These are phyloP conservation scores for Saprolegnia diclina DNA, from an alignment of 352 stramenopile species.

Conservation along the genomic window DNA sequence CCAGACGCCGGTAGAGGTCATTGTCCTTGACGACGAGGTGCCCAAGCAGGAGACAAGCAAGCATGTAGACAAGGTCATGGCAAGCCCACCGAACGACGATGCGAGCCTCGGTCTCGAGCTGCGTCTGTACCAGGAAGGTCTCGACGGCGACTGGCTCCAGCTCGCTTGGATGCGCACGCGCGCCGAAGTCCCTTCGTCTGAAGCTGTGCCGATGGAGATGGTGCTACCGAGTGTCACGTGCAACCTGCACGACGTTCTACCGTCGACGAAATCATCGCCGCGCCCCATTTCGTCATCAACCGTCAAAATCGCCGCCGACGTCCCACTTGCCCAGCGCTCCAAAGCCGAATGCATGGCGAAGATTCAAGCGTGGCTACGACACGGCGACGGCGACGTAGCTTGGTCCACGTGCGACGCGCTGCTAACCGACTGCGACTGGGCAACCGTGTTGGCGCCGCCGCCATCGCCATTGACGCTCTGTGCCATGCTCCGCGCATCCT, in stretches of 20 bases:
- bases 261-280: not conserved
- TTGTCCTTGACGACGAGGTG: too few relatives aligned
- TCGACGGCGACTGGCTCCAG: conserved; percentile 21
- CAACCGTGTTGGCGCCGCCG: not conserved
- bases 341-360: not conserved
- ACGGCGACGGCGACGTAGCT: not conserved
- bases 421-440: conserved; percentile 10
- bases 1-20: too few relatives aligned
- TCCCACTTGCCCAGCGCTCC: not conserved
- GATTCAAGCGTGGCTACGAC: conserved; percentile 4
- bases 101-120: not conserved
- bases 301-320: not conserved
- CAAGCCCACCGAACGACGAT: not conserved
- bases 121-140: conserved; percentile 15
- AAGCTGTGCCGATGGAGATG: not conserved
- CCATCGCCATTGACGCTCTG: not conserved
- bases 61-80: too few relatives aligned
- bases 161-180: conserved; percentile 22
- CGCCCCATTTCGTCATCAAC: not conserved
- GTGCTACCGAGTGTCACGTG: conserved; percentile 10
- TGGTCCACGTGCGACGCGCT: not conserved
- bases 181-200: not conserved
- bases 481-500: not conserved
- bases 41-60: too few relatives aligned
- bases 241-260: conserved; percentile 13